A percentile compares a stretch with the other conserved stretches of the same genome.
Conservation (phyloP, 495 filamentous ascomycete species). For the Tuber borchii region DNA sequence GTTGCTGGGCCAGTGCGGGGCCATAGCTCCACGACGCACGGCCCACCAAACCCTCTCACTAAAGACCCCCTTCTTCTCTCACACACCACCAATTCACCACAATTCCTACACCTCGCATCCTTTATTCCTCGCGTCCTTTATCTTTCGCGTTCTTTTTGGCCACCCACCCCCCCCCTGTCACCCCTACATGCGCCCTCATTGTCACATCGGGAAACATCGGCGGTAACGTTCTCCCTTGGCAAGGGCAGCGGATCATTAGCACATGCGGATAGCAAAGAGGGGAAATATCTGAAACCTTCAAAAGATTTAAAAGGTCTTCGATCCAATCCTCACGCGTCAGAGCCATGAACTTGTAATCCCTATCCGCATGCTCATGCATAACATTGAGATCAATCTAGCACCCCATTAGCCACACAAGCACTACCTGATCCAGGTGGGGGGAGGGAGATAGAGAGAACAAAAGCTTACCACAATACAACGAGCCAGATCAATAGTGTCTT, state of each 20-base stretch:
- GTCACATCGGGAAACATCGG: too few relatives aligned
- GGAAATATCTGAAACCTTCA: background rate
- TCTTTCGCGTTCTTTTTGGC: too few relatives aligned
- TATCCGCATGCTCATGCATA: background rate
- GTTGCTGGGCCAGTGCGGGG: too few relatives aligned
- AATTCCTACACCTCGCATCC: too few relatives aligned
- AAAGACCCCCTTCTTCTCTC: too few relatives aligned
- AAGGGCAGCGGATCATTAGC: background rate
- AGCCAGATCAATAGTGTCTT: slow-evolving; percentile 20
- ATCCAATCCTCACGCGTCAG: background rate
- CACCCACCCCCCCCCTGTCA: too few relatives aligned
- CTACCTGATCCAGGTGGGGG: background rate
- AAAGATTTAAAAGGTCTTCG: background rate
- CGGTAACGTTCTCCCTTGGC: too few relatives aligned
- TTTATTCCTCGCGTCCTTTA: too few relatives aligned
- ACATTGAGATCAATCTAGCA: background rate
- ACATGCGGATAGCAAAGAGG: background rate
- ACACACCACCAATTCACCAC: too few relatives aligned
- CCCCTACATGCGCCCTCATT: too few relatives aligned
- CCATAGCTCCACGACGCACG: too few relatives aligned
- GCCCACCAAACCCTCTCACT: too few relatives aligned
- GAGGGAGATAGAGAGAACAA: background rate
- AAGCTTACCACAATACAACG: background rate
- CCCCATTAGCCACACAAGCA: background rate
- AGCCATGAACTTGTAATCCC: background rate